phyloP scores from a whole-genome alignment of 2,329 filamentous ascomycete species.

The Immersiporthe knoxdaviesiana region DNA sequence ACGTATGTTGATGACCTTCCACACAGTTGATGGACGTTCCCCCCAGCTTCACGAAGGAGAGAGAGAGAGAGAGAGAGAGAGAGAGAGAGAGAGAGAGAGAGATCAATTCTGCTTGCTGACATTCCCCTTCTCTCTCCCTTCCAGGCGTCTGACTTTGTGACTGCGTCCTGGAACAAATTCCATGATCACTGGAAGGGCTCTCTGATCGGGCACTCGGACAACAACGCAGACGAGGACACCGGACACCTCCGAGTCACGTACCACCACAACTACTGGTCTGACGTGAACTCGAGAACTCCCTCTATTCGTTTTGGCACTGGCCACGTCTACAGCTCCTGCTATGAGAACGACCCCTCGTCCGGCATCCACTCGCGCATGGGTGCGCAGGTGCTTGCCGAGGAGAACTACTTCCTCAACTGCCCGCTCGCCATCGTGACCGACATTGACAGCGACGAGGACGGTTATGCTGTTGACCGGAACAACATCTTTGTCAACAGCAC shows the following conservation, averaged over 20 bases:
- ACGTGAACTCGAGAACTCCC: constrained; percentile 50
- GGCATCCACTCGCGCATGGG: constrained; percentile 58
- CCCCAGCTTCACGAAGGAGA: constrained; percentile 36
- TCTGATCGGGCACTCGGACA: constrained; percentile 63
- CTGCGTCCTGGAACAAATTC: constrained; percentile 39
- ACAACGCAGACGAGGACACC: constrained; percentile 48
- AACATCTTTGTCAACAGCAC: constrained; percentile 48
- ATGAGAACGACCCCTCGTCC: constrained; percentile 46
- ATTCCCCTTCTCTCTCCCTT: not conserved
- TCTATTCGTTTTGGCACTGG: constrained; percentile 54
- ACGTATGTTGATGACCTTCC: constrained; percentile 47
- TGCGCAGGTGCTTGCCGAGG: constrained; percentile 57
- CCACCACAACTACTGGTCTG: constrained; percentile 54
- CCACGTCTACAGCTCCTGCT: constrained; percentile 53
- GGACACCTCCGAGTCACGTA: constrained; percentile 53
- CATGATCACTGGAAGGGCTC: constrained; percentile 60
- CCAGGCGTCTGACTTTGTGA: constrained; percentile 16
- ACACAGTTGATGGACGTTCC: constrained; percentile 34
- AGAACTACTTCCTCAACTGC: constrained; percentile 51
- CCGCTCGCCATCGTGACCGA: constrained; percentile 45
- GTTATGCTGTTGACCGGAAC: constrained; percentile 47
- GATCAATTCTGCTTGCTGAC: constrained; percentile 22
- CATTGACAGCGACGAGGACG: constrained; percentile 49
- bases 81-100: too few species aligned
- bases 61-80: too few species aligned